A percentile compares a stretch with the other conserved stretches of the same genome.
Conservation (phyloP, 108 stramenopile species). For the Skeletonema grethae region DNA sequence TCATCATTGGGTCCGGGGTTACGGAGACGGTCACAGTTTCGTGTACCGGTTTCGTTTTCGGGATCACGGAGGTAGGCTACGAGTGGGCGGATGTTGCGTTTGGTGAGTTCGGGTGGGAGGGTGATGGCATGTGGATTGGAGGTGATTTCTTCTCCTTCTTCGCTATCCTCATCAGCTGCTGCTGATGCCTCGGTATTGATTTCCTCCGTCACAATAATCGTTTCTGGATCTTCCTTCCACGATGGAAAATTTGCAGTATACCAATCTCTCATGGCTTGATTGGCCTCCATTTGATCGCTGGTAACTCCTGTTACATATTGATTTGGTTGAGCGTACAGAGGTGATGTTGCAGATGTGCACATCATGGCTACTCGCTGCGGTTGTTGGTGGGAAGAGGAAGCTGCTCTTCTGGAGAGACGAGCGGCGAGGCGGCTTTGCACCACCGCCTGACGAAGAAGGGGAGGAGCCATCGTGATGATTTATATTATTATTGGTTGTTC, state of each 20-base stretch:
- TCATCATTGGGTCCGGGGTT: constrained; percentile 20
- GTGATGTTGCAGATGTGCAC: constrained; percentile 2
- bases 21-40: constrained; percentile 42
- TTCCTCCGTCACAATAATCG: constrained; percentile 6
- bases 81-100: constrained; percentile 55
- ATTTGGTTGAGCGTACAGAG: constrained; percentile 27
- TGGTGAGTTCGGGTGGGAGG: constrained; percentile 19
- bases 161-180: neutral
- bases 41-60: constrained; percentile 44
- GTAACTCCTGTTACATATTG: constrained; percentile 43
- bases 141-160: neutral
- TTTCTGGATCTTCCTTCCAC: constrained; percentile 25
- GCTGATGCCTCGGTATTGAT: constrained; percentile 2
- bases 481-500: too few relatives aligned
- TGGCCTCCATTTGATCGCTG: constrained; percentile 37
- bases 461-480: too few relatives aligned
- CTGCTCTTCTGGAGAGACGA: neutral
- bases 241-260: constrained; percentile 33
- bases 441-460: neutral
- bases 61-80: constrained; percentile 46
- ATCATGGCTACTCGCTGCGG: neutral
- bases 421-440: neutral
- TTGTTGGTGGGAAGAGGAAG: too few relatives aligned
- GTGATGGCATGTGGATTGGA: constrained; percentile 2
- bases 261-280: constrained; percentile 30